Base-by-base conservation (phyloP, 2,329 filamentous ascomycete species). In the Botrytis medusae region DNA sequence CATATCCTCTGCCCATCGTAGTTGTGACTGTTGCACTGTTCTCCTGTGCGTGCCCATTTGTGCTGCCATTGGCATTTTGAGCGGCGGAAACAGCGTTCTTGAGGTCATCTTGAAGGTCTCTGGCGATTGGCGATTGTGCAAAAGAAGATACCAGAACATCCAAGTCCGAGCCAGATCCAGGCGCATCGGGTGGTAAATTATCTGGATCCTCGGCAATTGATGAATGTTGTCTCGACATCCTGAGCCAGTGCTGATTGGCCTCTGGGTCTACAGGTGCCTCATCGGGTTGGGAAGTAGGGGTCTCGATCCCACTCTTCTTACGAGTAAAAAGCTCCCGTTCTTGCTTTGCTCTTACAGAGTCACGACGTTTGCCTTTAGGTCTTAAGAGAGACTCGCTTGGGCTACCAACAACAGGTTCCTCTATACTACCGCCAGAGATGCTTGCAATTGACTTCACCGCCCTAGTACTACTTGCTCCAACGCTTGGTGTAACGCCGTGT, bases 391-490 rank as follows among this genome's bases (percentile, higher is more conserved):
- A 87, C 70, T 91, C 88, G 5, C 86, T 85, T 63, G 86, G 85
- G 75, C 87, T 92, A 40, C 91, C 91, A 62, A 83, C 80, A 16
- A 81, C 79, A 34, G 84, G 84, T 46, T 92, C 91, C 37, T 90
- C 92, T 5, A 91, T 86, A 81, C 92, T 97, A 48, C 87, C 88
- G 48, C 91, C 93, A 72, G 93, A 95, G 51, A 93, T 86, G 81
- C 95, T 98, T 1, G 93, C 91, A 76, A 97, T 92, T 0, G 95
- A 97, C 83, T 98, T 98, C 76, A 97, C 91, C 12, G 93, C 94
- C 74, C 92, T 89, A 16, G 94, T 93, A 80, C 94, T 97, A 84
- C 94, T 97, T 32, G 94, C 93, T 2, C 93, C 91, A 32, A 93
- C 90, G 76, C 90, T 92, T 2, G 88, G 84, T 4, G 86, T 88